Evolutionary conservation across 2,329 filamentous ascomycete species (phyloP).

Genomic region (Tolypocladium nubicola): DNA sequence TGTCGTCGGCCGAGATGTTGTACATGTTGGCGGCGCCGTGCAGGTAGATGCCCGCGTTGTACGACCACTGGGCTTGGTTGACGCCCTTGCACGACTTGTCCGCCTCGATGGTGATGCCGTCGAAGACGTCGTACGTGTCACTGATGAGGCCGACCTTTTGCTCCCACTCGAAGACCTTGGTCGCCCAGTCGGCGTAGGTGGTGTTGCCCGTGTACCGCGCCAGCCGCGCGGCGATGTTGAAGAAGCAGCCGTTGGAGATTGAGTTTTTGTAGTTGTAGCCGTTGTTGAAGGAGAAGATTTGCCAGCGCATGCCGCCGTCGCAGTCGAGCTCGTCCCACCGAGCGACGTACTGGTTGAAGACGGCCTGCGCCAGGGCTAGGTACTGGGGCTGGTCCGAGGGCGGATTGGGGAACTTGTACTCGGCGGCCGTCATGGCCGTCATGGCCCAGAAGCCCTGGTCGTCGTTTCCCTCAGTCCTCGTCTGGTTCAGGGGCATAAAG

Average conservation of each 20-base stretch:
- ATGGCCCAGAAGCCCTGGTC: slow-evolving; percentile 82
- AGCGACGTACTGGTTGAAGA: slow-evolving; percentile 66
- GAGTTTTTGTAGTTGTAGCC: slow-evolving; percentile 61
- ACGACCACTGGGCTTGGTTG: slow-evolving; percentile 55
- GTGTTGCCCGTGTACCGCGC: slow-evolving; percentile 69
- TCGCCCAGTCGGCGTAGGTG: slow-evolving; percentile 70
- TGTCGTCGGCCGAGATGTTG: slow-evolving; percentile 41
- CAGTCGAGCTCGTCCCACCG: slow-evolving; percentile 60
- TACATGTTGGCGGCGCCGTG: slow-evolving; percentile 52
- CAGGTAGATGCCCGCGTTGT: slow-evolving; percentile 58
- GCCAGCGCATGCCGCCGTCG: slow-evolving; percentile 71
- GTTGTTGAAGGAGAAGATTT: slow-evolving; percentile 69
- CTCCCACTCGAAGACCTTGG: slow-evolving; percentile 60
- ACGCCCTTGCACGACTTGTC: slow-evolving; percentile 36
- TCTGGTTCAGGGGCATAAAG: slow-evolving; percentile 59
- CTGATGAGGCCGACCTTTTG: slow-evolving; percentile 44
- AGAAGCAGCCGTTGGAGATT: slow-evolving; percentile 60
- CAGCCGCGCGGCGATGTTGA: slow-evolving; percentile 59
- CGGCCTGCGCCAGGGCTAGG: slow-evolving; percentile 67
- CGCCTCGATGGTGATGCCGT: slow-evolving; percentile 27
- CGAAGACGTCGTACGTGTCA: slow-evolving; percentile 42
- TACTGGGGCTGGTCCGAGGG: slow-evolving; percentile 52
- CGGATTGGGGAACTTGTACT: slow-evolving; percentile 64
- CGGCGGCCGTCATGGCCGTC: slow-evolving; percentile 67
- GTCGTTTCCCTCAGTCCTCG: slow-evolving; percentile 54